Conservation (phyloP, 2,329 filamentous ascomycete genomes). For the Cytospora chrysosperma region DNA sequence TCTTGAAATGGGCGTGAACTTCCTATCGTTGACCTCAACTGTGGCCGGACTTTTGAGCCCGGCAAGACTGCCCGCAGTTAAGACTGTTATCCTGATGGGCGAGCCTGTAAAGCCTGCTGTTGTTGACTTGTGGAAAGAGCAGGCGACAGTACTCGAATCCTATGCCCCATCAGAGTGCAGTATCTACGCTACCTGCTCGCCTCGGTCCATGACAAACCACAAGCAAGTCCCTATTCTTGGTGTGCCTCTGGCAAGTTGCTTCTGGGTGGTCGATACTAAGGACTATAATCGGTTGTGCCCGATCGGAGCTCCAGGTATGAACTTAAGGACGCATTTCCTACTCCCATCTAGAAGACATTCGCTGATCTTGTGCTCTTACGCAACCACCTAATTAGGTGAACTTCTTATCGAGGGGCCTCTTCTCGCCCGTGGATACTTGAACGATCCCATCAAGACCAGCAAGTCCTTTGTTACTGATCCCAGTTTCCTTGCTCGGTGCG, state of each 20-base stretch:
- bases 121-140: constrained; percentile 22
- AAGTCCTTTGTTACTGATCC: constrained; percentile 26
- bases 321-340: no score
- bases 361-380: no score
- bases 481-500: not conserved
- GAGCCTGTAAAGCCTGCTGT: constrained; percentile 25
- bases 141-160: constrained; percentile 21
- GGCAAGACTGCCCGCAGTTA: constrained; percentile 20
- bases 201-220: constrained; percentile 24
- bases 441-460: constrained; percentile 37
- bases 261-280: constrained; percentile 32
- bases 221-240: no score
- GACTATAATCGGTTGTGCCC: constrained; percentile 25
- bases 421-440: constrained; percentile 47
- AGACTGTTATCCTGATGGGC: constrained; percentile 25
- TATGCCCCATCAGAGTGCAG: constrained; percentile 27
- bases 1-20: constrained; percentile 23
- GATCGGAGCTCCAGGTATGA: no score
- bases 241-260: constrained; percentile 23
- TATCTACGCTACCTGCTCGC: constrained; percentile 6
- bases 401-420: constrained; percentile 27
- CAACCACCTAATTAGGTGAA: no score
- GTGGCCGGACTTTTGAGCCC: constrained; percentile 27
- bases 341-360: no score
- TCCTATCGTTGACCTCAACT: constrained; percentile 29